Evolutionary conservation across 163 green algal genomes (phyloP), one percentile per base, ranked within the genome.

Genomic region (Coccomyxa subellipsoidea): DNA sequence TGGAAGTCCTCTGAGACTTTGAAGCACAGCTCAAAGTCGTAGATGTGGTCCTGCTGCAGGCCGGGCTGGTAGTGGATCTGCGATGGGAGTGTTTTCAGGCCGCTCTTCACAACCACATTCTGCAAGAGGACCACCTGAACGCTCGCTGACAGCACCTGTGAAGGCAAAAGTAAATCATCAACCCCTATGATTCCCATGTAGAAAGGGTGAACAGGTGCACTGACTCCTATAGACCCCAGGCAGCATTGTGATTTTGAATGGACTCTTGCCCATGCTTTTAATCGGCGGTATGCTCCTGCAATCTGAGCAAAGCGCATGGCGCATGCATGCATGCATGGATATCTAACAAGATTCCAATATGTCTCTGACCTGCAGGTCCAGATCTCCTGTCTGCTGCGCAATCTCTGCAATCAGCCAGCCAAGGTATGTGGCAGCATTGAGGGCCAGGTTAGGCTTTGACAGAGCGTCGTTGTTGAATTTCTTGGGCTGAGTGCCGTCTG

Each of bases 41-140:
- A 73, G 66, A 34, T 73, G 66, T 73, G 66, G 29, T 73, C 66
- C 66, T 73, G 66, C 66, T 73, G 66, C 29, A 73, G 29, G 18
- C 66, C 66, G 27, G 66, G 66, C 66, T 73, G 66, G 27, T 36
- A 36, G 66, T 73, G 66, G 29, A 34, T 73, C 8, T 73, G 66
- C 8, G 66, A 32, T 36, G 66, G 66, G 8, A 73, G 27, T 32
- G 66, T 36, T 34, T 73, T 73, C 21, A 73, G 66, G 18, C 66
- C 66, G 66, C n/a, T 73, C 66, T 34, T 73, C 29, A 73, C 66
- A 34, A 73, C 32, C 29, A 73, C 66, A 6, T 73, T 34, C 66
- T 73, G 29, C 66, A 73, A 23, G 29, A 73, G 66, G 10, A 73
- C 21, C 29, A 73, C 66, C 27, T 73, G 66, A n/a, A n/a, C 27